Base-by-base conservation (phyloP, 768 basidiomycete genomes). In the Lyophyllum shimeji region DNA sequence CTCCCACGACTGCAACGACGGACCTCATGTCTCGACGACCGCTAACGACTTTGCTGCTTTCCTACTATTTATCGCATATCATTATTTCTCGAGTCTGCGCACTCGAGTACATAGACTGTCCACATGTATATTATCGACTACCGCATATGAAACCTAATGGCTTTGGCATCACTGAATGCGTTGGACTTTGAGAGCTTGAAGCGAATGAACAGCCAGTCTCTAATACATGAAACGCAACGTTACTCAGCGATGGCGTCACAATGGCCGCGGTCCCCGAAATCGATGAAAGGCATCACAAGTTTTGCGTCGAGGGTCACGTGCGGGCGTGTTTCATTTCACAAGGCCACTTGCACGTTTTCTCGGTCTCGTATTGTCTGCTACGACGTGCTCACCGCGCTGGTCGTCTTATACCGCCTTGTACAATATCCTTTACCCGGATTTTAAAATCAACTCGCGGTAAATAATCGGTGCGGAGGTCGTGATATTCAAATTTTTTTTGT, bases 271-370 rank as follows among this genome's bases (percentile, higher is more conserved):
- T n/a, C n/a, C n/a, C n/a, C n/a, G n/a, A n/a, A n/a, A n/a, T n/a
- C n/a, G n/a, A n/a, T n/a, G n/a, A n/a, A n/a, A n/a, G n/a, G n/a
- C n/a, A n/a, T n/a, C n/a, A n/a, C n/a, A n/a, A n/a, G n/a, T n/a
- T n/a, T n/a, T n/a, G n/a, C n/a, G n/a, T n/a, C n/a, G n/a, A 20
- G 9, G 47, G 43, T 59, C 58, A 59, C 58, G 52, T 59, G 58
- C n/a, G 18, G 23, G 17, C 27, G 33, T 52, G 53, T 59, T 59
- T 54, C 46, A 40, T 37, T 54, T 43, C 50, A 25, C 39, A 39
- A 23, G 37, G 39, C 50, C 52, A 53, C 44, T 33, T 31, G 52
- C 31, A 34, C 20, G 13, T 7, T 46, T 45, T 5, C 11, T 11
- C 7, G 34, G 43, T 45, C 45, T 37, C 25, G 31, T 49, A 34